Base-by-base conservation (phyloP, 2,329 filamentous ascomycete genomes). In the Botryotinia globosa region DNA sequence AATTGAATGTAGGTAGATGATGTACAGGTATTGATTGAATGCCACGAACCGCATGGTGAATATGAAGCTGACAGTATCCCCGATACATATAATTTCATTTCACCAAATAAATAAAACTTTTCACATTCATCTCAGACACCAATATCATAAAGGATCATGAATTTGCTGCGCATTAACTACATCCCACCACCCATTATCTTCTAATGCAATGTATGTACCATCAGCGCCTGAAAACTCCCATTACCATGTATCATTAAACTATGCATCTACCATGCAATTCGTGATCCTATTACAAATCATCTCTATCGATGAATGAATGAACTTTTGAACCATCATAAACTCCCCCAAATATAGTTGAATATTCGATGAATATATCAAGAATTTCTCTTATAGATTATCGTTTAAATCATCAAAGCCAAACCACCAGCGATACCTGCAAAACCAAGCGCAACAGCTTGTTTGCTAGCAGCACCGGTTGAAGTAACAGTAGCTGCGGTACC, bases 341-440 rank as follows among this genome's bases (percentile, higher is more conserved):
- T 42, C 22, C 9, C 64, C n/a, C 29, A 25, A 25, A 56, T 16
- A 12, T 10, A 9, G 29, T 25, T 51, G n/a, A 29, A 42, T 67
- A 16, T 67, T 32, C 12, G 2, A 29, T 29, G 65, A 32, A 56
- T 6, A 56, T 42, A 10, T n/a, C n/a, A 54, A 54, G 3, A n/a
- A 61, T 10, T 6, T 56, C 34, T 22, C n/a, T 14, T 22, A 1
- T 56, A 18, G 3, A 4, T 20, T 1, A 32, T 20, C 4, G 34
- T 20, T 51, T 74, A 77, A 32, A 77, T 75, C 65, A 77, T 71
- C 64, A 74, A 73, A 73, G 74, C 74, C 32, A 78, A 72, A 2
- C 77, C 76, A 29, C 73, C 75, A 59, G 75, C 37, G 32, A 78
- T 61, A 63, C 74, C 70, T 32, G 69, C 54, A 37, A 76, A 48